Evolutionary conservation across 768 basidiomycete genomes (phyloP).

Genomic region (Xerocomellus amylosporus): DNA sequence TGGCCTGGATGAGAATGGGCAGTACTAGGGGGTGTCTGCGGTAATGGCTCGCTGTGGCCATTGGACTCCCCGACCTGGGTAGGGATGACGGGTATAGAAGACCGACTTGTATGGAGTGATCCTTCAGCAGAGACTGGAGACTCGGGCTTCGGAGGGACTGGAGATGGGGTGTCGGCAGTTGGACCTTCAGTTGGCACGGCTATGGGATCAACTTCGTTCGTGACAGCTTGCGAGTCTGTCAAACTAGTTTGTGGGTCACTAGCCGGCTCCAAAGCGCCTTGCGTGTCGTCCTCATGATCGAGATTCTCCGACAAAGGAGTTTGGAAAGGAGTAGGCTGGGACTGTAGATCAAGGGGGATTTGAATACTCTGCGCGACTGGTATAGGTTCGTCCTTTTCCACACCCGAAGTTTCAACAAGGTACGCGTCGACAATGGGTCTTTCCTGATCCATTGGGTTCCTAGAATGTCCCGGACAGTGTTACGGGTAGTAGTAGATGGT

Average conservation of each 20-base stretch:
- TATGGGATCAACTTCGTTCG: conserved; percentile 1
- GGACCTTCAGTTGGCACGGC: not conserved
- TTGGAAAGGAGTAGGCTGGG: conserved; percentile 5
- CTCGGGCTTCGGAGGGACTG: conserved; percentile 5
- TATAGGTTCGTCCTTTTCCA: conserved; percentile 7
- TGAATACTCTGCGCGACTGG: conserved; percentile 9
- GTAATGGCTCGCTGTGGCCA: conserved; percentile 10
- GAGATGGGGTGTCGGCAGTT: conserved; percentile 7
- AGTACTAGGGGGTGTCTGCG: conserved; percentile 22
- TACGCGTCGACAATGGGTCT: conserved; percentile 3
- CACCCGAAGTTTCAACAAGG: not conserved
- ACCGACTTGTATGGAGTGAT: not conserved
- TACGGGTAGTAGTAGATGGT: not conserved
- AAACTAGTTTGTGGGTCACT: not conserved
- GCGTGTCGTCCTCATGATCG: not conserved
- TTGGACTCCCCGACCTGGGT: conserved; percentile 11
- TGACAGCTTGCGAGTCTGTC: conserved; percentile 2
- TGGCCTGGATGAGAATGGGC: conserved; percentile 34
- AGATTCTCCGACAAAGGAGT: not conserved
- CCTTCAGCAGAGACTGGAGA: conserved; percentile 3
- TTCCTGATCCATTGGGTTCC: conserved; percentile 20
- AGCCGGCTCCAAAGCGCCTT: not conserved
- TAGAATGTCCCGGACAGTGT: not conserved
- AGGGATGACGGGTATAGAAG: conserved; percentile 6
- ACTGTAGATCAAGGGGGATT: conserved; percentile 1